A percentile compares a stretch with the other conserved stretches of the same genome.
phyloP scores from a whole-genome alignment of 2,329 filamentous ascomycete species.

The Aspergillus proliferans region DNA sequence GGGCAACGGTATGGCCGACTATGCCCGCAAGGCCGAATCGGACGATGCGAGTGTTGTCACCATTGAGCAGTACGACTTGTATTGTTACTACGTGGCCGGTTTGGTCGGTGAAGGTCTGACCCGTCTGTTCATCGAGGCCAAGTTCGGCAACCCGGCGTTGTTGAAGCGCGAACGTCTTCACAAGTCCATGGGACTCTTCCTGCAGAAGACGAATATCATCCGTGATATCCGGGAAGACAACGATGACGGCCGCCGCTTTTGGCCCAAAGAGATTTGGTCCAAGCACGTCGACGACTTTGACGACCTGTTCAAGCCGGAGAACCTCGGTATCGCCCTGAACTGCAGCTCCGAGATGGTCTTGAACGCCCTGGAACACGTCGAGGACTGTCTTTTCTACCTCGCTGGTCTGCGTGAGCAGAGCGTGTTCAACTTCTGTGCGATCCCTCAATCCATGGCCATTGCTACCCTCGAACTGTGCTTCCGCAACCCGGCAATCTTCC shows the following conservation, averaged over 20 bases:
- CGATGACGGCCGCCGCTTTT: conserved; percentile 82
- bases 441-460: conserved; percentile 95
- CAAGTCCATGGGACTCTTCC: conserved; percentile 93
- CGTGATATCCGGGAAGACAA: conserved; percentile 89
- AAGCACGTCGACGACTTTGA: conserved; percentile 88
- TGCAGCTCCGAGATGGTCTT: conserved; percentile 93
- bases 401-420: conserved; percentile 91
- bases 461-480: conserved; percentile 89
- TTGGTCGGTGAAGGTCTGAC: conserved; percentile 94
- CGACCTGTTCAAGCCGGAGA: conserved; percentile 77
- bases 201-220: conserved; percentile 99
- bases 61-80: conserved; percentile 84
- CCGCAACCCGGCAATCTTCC: conserved; percentile 79
- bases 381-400: conserved; percentile 97
- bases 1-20: conserved; percentile 99
- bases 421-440: conserved; percentile 98
- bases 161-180: conserved; percentile 72
- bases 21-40: conserved; percentile 74
- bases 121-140: conserved; percentile 77
- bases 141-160: conserved; percentile 79
- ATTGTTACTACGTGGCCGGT: conserved; percentile 98
- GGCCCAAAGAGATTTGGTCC: conserved; percentile 93
- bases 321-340: conserved; percentile 70
- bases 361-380: conserved; percentile 75
- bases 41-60: conserved; percentile 75